These are phyloP conservation scores for Coprinopsis marcescibilis DNA, from an alignment of 768 basidiomycete genomes.

Conservation along the genomic window DNA sequence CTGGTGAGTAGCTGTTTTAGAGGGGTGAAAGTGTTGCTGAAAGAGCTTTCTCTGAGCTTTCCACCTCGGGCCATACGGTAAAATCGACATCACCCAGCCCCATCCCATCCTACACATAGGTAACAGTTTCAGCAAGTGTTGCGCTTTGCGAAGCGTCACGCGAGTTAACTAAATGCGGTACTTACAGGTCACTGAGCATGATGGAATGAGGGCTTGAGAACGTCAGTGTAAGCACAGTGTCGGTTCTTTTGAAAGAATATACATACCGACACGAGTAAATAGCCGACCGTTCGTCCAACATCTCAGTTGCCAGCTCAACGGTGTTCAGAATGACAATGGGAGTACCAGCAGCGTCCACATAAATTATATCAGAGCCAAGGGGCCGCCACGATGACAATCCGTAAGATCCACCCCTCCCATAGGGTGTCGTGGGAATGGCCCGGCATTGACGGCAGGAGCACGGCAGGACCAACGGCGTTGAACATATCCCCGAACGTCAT, in stretches of 20 bases:
- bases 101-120: conserved; percentile 13
- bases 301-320: conserved; percentile 14
- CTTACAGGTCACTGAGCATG: conserved; percentile 16
- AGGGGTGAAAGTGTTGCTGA: not conserved
- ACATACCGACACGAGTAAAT: conserved; percentile 19
- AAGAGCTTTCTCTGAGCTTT: conserved; percentile 6
- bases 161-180: not conserved
- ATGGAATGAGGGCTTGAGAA: conserved; percentile 13
- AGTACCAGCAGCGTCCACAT: conserved; percentile 15
- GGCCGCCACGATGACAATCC: too few species aligned
- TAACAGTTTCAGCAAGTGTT: not conserved
- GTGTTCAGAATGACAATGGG: conserved; percentile 19
- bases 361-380: conserved; percentile 21
- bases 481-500: too few species aligned
- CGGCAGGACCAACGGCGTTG: too few species aligned
- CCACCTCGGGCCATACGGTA: conserved; percentile 9
- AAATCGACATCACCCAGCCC: conserved; percentile 2
- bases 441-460: too few species aligned
- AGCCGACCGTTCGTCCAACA: conserved; percentile 19
- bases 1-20: conserved; percentile 1
- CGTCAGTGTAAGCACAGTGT: not conserved
- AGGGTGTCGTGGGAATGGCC: too few species aligned
- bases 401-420: too few species aligned
- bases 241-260: not conserved
- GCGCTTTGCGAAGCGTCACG: not conserved